Conservation (phyloP, 2,329 filamentous ascomycete genomes). For the Fusarium brevicatenulatum region DNA sequence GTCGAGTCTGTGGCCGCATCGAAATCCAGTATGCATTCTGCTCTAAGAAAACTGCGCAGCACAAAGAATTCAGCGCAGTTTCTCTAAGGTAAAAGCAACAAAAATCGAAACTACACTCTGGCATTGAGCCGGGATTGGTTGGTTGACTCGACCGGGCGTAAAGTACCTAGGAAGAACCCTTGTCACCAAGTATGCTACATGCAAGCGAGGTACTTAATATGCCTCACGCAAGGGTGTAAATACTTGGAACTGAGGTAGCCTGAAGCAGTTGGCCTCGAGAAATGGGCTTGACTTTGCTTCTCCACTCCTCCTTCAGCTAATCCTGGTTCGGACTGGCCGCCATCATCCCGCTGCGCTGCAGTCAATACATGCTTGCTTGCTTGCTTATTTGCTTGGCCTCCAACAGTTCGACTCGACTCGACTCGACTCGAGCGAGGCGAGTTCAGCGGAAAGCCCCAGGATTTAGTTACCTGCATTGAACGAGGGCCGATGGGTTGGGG, state of each 20-base stretch:
- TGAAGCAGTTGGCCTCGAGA: constrained; percentile 26
- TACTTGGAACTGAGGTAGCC: constrained; percentile 33
- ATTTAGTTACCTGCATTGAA: constrained; percentile 1
- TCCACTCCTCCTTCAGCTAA: constrained; percentile 35
- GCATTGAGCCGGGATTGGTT: constrained; percentile 21
- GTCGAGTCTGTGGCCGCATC: background rate
- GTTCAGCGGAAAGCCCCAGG: background rate
- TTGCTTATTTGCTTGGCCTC: background rate
- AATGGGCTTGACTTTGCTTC: constrained; percentile 13
- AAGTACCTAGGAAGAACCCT: constrained; percentile 10
- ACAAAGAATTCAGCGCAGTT: constrained; percentile 4
- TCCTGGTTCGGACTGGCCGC: constrained; percentile 36
- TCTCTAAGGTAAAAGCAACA: constrained; percentile 27
- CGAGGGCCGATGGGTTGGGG: constrained; percentile 18
- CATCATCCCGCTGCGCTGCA: constrained; percentile 21
- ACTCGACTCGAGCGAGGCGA: background rate
- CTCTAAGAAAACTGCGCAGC: background rate
- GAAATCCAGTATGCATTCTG: background rate
- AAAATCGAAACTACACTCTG: constrained; percentile 29
- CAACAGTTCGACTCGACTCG: background rate
- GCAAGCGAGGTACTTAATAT: constrained; percentile 26
- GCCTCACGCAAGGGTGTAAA: constrained; percentile 14
- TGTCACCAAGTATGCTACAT: constrained; percentile 21
- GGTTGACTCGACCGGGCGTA: constrained; percentile 5
- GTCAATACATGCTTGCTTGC: background rate